phyloP scores from a whole-genome alignment of 106 monocot genomes.

The Gastrodia elata region DNA sequence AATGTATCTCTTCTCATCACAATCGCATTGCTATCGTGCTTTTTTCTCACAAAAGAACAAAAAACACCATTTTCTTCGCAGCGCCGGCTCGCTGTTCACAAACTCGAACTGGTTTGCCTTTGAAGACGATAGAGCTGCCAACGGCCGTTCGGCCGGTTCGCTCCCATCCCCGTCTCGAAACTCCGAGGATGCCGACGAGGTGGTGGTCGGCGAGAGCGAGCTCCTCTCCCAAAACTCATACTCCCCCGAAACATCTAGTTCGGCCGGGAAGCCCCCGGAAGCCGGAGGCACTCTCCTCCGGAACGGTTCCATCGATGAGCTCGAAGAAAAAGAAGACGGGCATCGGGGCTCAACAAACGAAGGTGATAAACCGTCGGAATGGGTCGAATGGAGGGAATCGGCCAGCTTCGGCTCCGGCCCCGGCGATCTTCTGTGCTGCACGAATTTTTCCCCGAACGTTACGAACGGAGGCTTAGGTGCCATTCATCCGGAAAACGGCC shows the following conservation, averaged over 20 bases:
- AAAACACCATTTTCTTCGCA: constrained; percentile 2
- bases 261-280: constrained; percentile 1
- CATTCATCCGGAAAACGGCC: neutral
- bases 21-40: neutral
- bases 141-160: neutral
- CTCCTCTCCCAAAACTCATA: constrained; percentile 13
- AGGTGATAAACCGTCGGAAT: constrained; percentile 29
- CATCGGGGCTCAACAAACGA: neutral
- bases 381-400: constrained; percentile 65
- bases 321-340: constrained; percentile 8
- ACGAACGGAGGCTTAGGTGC: constrained; percentile 30
- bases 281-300: neutral
- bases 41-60: neutral
- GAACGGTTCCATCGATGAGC: constrained; percentile 29
- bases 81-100: constrained; percentile 56
- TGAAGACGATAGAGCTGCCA: constrained; percentile 31
- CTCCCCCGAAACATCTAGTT: constrained; percentile 1
- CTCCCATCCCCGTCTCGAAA: neutral
- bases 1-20: neutral
- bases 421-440: neutral
- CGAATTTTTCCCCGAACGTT: constrained; percentile 7
- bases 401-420: constrained; percentile 9
- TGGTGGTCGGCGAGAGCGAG: constrained; percentile 17
- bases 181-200: constrained; percentile 1
- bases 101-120: constrained; percentile 90